Evolutionary conservation across 768 basidiomycete genomes (phyloP), one percentile per base, ranked within the genome.

Genomic region (Mycena olivaceomarginata): DNA sequence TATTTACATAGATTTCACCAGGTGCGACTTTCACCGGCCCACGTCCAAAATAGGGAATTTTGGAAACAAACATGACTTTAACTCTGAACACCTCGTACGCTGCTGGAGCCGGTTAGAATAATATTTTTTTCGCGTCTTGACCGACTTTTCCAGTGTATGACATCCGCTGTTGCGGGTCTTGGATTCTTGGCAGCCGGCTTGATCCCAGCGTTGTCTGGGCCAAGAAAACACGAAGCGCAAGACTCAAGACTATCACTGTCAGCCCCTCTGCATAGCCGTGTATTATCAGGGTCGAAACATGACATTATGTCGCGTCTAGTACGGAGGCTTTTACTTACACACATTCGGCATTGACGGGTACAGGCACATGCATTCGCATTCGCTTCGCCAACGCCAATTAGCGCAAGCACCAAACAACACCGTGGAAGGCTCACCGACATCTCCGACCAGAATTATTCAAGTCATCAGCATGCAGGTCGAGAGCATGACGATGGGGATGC

Each of bases 21-120:
- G 8, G 18, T 16, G 45, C 41, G 11, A 31, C 67, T 56, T 68
- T 65, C 66, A 72, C 51, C 71, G 66, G n/a, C 76, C 20, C 59
- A 43, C 41, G 16, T 57, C 76, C 63, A 45, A 65, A 71, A 69
- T 45, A 62, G 76, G 71, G 1, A 73, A 77, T 56, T 77, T 68
- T 43, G 43, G 70, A 72, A 64, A 45, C 10, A 15, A 20, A 57
- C 62, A 43, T 51, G 22, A 48, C 22, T 48, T 45, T 20, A 13
- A 39, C 31, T 31, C 31, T 31, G 31, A 31, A 31, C 31, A 31
- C 31, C 31, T 31, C 31, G 31, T 31, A 31, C 31, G 31, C 31
- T 31, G 2, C n/a, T n/a, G 31, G 31, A 31, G 31, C 31, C 31
- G 31, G 31, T n/a, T 31, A 31, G 3, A 31, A 31, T 31, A 31